Evolutionary conservation across 176 grass and related monocot genomes (phyloP).

Genomic region (Eremochloa ophiuroides): DNA sequence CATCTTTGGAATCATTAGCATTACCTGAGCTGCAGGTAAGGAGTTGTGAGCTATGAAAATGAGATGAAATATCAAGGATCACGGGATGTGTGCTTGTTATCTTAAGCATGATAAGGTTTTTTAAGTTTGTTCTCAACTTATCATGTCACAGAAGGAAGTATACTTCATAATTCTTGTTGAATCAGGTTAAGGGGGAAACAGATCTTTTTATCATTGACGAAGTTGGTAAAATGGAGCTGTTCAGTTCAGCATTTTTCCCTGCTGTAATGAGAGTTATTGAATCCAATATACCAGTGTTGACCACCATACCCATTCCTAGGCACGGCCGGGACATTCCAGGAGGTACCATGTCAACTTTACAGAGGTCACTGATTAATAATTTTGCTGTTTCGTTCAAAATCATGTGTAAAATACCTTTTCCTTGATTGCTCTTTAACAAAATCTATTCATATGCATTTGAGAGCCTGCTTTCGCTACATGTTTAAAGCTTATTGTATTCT

Average conservation of each 20-base stretch:
- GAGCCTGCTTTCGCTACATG: background rate
- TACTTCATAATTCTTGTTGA: slow-evolving; percentile 25
- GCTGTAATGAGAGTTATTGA: slow-evolving; percentile 83
- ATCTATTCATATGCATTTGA: background rate
- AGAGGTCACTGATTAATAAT: background rate
- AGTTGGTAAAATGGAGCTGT: slow-evolving; percentile 97
- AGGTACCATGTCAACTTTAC: slow-evolving; percentile 39
- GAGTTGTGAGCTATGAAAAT: background rate
- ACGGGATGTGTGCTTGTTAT: background rate
- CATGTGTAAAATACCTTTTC: background rate
- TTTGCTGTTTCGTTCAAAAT: background rate
- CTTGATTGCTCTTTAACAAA: background rate
- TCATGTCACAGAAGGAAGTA: background rate
- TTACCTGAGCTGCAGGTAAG: slow-evolving; percentile 79
- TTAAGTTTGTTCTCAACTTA: background rate
- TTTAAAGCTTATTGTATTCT: background rate
- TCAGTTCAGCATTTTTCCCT: slow-evolving; percentile 80
- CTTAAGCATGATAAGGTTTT: background rate
- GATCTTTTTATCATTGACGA: slow-evolving; percentile 95
- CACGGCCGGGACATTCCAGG: slow-evolving; percentile 80
- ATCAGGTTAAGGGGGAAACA: slow-evolving; percentile 68
- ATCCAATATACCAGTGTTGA: slow-evolving; percentile 67
- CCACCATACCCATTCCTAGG: slow-evolving; percentile 69
- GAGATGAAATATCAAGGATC: background rate
- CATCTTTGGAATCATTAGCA: slow-evolving; percentile 80